A percentile compares a stretch with the other conserved stretches of the same genome.
These are phyloP conservation scores for Arthrobotrys conoides DNA, from an alignment of 2,329 filamentous ascomycete species.

Conservation along the genomic window DNA sequence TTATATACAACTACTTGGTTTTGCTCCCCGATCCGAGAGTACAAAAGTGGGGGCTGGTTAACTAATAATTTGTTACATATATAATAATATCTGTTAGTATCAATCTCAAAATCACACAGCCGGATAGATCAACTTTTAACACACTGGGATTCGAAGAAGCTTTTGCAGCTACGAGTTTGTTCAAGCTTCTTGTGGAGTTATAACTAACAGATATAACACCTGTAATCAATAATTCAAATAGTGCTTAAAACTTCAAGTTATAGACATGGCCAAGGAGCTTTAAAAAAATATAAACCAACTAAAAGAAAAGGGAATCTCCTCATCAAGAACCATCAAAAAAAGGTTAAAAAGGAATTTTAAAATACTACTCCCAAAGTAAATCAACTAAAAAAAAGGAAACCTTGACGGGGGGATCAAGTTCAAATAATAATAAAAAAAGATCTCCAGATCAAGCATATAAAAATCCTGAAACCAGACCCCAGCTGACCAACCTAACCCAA, in stretches of 20 bases:
- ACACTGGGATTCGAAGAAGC: too few relatives aligned
- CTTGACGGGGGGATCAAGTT: neutral
- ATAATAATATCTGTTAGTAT: too few relatives aligned
- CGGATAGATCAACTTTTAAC: too few relatives aligned
- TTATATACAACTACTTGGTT: too few relatives aligned
- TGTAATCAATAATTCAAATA: neutral
- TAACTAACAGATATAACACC: neutral
- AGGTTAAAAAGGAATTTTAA: slow-evolving; percentile 4
- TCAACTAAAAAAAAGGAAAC: neutral
- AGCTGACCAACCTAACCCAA: slow-evolving; percentile 3
- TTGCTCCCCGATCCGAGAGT: too few relatives aligned
- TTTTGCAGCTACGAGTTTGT: too few relatives aligned
- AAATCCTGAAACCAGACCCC: slow-evolving; percentile 15
- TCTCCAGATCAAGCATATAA: slow-evolving; percentile 13
- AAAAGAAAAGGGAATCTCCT: neutral
- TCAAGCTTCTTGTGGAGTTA: too few relatives aligned
- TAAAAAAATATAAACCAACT: neutral
- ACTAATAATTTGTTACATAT: too few relatives aligned
- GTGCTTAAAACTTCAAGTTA: neutral
- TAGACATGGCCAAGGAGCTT: neutral
- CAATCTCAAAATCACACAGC: too few relatives aligned
- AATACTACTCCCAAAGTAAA: slow-evolving; percentile 31
- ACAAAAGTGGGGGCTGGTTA: too few relatives aligned
- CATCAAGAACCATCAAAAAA: neutral
- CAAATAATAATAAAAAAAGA: neutral